Conservation (phyloP, 2,329 filamentous ascomycete genomes). For the Xylariales sp. region DNA sequence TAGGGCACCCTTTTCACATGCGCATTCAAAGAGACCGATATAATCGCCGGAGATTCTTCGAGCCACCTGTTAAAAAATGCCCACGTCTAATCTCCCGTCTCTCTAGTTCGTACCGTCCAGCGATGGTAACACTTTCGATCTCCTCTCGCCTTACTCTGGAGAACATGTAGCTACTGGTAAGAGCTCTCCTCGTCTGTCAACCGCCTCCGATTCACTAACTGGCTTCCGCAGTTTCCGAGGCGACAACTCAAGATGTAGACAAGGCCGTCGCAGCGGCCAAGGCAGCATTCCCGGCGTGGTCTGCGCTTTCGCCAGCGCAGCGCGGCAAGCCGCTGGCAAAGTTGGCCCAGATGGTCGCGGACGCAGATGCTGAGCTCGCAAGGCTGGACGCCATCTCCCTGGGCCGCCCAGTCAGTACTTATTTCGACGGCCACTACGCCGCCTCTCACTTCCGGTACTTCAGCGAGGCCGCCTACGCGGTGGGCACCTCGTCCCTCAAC, state of each 20-base stretch:
- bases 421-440: slow-evolving; percentile 14
- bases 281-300: slow-evolving; percentile 17
- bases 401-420: slow-evolving; percentile 14
- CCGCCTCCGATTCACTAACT: background rate
- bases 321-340: slow-evolving; percentile 14
- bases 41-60: too few relatives aligned
- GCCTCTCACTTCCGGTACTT: slow-evolving; percentile 12
- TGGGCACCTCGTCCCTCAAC: slow-evolving; percentile 14
- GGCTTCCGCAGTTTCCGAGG: slow-evolving; percentile 9
- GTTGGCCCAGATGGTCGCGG: slow-evolving; percentile 14
- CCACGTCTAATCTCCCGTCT: background rate
- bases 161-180: slow-evolving; percentile 10
- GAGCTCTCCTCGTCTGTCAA: background rate
- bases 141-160: slow-evolving; percentile 13
- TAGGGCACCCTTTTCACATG: background rate
- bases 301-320: slow-evolving; percentile 11
- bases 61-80: background rate
- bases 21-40: background rate
- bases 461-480: slow-evolving; percentile 12
- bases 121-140: slow-evolving; percentile 12
- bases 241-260: slow-evolving; percentile 18
- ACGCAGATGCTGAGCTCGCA: slow-evolving; percentile 12
- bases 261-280: slow-evolving; percentile 17
- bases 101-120: slow-evolving; percentile 10
- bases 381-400: slow-evolving; percentile 12